Evolutionary conservation across 2,329 filamentous ascomycete genomes (phyloP).

Genomic region (Talaromyces rugulosus): DNA sequence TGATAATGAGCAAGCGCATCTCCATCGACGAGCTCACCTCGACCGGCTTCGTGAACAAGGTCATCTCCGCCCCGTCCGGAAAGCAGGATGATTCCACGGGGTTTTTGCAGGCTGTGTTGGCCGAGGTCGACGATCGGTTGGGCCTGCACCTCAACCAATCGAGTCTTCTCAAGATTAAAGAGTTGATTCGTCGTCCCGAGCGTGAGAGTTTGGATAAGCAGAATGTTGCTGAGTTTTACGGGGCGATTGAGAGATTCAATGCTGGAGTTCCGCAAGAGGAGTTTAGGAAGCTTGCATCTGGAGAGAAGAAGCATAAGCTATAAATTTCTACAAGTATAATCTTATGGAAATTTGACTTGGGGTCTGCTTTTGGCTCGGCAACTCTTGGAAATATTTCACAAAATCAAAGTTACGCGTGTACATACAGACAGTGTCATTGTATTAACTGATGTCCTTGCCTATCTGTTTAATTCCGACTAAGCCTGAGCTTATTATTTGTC

Average conservation of each 20-base stretch:
- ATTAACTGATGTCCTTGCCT: background rate
- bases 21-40: slow-evolving; percentile 66
- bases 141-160: slow-evolving; percentile 76
- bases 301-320: slow-evolving; percentile 93
- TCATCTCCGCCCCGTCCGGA: slow-evolving; percentile 59
- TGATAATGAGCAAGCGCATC: slow-evolving; percentile 84
- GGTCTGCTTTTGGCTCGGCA: background rate
- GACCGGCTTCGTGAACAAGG: slow-evolving; percentile 79
- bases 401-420: background rate
- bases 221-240: slow-evolving; percentile 81
- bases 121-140: slow-evolving; percentile 75
- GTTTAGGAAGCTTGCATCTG: slow-evolving; percentile 77
- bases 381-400: background rate
- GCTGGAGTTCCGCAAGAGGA: slow-evolving; percentile 80
- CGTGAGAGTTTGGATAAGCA: slow-evolving; percentile 68
- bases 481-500: background rate
- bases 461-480: background rate
- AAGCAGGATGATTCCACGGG: slow-evolving; percentile 59
- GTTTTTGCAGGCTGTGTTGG: slow-evolving; percentile 68
- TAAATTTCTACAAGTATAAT: slow-evolving; percentile 33
- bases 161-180: slow-evolving; percentile 80
- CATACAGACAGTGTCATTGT: background rate
- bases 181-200: slow-evolving; percentile 70
- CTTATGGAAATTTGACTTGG: background rate
- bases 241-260: slow-evolving; percentile 75